These are phyloP conservation scores for Bifiguratus adelaidae DNA, from an alignment of 192 early-diverging fungal genomes.

Conservation along the genomic window DNA sequence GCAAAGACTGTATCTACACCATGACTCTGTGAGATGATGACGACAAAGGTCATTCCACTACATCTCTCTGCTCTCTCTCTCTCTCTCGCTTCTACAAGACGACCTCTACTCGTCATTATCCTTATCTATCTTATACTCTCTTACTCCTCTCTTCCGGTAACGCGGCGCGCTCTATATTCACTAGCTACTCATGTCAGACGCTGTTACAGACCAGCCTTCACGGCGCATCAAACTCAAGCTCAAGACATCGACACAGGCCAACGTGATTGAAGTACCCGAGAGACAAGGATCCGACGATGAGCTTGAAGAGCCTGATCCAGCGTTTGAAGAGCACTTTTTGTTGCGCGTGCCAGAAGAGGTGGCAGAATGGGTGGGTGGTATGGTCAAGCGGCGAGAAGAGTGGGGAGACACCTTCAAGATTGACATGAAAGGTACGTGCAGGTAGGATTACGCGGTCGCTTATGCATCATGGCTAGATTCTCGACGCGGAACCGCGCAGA, in stretches of 20 bases:
- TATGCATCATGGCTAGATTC: constrained; percentile 24
- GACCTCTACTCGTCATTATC: too few species aligned
- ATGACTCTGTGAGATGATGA: too few species aligned
- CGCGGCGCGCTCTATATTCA: too few species aligned
- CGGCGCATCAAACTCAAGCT: constrained; percentile 24
- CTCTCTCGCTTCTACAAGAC: too few species aligned
- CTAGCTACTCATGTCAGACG: too few species aligned
- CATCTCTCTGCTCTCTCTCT: too few species aligned
- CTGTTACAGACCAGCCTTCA: too few species aligned
- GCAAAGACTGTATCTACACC: too few species aligned
- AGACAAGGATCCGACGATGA: constrained; percentile 39
- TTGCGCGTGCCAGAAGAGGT: constrained; percentile 50
- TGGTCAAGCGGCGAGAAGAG: constrained; percentile 30
- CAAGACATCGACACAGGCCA: constrained; percentile 6
- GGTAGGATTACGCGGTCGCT: neutral
- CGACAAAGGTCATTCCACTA: too few species aligned
- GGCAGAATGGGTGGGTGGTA: constrained; percentile 35
- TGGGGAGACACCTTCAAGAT: constrained; percentile 9
- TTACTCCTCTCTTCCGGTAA: too few species aligned
- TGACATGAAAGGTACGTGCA: constrained; percentile 19
- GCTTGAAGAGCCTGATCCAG: constrained; percentile 53
- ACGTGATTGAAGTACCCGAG: neutral
- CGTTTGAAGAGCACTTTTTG: constrained; percentile 77
- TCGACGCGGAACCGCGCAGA: constrained; percentile 44
- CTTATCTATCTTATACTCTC: too few species aligned